These are phyloP conservation scores for Wickerhamiella brachini DNA, from an alignment of 805 yeast species.

Conservation along the genomic window DNA sequence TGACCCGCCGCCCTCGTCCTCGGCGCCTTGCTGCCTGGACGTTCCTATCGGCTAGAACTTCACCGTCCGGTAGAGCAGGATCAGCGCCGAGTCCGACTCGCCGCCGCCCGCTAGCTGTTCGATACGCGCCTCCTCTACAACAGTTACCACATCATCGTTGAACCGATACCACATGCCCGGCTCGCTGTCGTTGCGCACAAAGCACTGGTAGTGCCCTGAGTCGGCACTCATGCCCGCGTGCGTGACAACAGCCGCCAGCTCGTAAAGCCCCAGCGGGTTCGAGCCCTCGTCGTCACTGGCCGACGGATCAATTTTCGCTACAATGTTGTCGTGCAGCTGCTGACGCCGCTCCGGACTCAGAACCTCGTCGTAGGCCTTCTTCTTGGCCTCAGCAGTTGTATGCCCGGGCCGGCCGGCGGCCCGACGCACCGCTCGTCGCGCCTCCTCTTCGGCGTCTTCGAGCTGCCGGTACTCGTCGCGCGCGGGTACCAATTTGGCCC, in stretches of 20 bases:
- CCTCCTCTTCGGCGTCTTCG: conserved; percentile 61
- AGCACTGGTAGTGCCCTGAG: conserved; percentile 93
- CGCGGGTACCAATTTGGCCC: conserved; percentile 46
- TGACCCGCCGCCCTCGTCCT: no score
- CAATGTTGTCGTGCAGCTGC: conserved; percentile 19
- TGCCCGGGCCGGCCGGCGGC: conserved; percentile 52
- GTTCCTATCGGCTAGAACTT: conserved; percentile 34
- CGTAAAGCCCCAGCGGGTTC: conserved; percentile 80
- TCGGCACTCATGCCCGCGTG: conserved; percentile 95
- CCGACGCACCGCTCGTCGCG: conserved; percentile 59
- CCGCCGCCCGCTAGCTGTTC: conserved; percentile 93
- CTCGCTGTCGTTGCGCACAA: conserved; percentile 47
- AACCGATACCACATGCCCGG: conserved; percentile 87
- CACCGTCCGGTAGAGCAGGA: conserved; percentile 70
- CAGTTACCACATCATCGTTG: conserved; percentile 78
- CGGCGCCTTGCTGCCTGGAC: no score
- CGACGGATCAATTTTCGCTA: conserved; percentile 28
- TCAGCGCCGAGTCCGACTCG: conserved; percentile 87
- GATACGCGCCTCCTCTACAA: conserved; percentile 67
- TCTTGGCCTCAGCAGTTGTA: conserved; percentile 29
- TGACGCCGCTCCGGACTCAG: conserved; percentile 13
- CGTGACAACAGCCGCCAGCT: conserved; percentile 68
- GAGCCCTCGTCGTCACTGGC: conserved; percentile 38
- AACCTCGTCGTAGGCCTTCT: conserved; percentile 22
- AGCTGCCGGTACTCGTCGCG: conserved; percentile 68